Percentiles rank a stretch among this genome's conserved stretches.
Conservation (phyloP, 768 basidiomycete genomes). For the Tephrocybe sp. region DNA sequence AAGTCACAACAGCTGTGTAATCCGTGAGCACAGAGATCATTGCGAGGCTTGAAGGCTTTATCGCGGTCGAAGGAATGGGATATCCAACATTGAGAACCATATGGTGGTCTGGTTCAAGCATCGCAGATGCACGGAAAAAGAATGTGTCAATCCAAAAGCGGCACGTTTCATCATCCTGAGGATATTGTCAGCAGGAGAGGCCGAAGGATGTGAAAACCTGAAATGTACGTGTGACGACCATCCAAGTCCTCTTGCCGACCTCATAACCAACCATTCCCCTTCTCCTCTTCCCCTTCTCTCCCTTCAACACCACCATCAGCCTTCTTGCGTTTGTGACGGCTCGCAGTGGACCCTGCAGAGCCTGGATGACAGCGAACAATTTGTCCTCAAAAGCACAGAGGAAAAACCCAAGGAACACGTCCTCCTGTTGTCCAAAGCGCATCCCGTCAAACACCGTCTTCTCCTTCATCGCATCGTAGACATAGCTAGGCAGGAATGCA, state of each 20-base stretch:
- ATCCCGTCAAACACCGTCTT: constrained; percentile 93
- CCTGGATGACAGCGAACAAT: constrained; percentile 60
- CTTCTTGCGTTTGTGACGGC: constrained; percentile 27
- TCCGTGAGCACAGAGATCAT: constrained; percentile 14
- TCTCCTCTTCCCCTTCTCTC: constrained; percentile 21
- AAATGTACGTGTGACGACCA: constrained; percentile 67
- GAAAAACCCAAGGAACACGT: constrained; percentile 98
- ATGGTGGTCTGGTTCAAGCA: constrained; percentile 1
- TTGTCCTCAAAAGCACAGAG: constrained; percentile 95
- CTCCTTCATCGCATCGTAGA: constrained; percentile 92
- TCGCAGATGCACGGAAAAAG: constrained; percentile 12
- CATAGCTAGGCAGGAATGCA: constrained; percentile 79
- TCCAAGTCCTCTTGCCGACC: constrained; percentile 86
- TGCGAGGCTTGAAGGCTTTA: constrained; percentile 9
- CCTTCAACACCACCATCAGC: constrained; percentile 36
- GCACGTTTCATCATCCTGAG: constrained; percentile 9
- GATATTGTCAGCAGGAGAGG: background rate
- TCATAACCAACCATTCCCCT: constrained; percentile 86
- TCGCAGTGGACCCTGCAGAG: constrained; percentile 39
- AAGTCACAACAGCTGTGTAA: constrained; percentile 19
- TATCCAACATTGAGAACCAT: constrained; percentile 19
- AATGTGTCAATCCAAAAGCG: constrained; percentile 18
- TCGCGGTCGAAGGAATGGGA: constrained; percentile 8
- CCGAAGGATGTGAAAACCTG: background rate
- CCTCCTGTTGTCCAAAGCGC: constrained; percentile 94